These are phyloP conservation scores for Ophiostoma australiae DNA, from an alignment of 2,329 filamentous ascomycete genomes.

Conservation along the genomic window DNA sequence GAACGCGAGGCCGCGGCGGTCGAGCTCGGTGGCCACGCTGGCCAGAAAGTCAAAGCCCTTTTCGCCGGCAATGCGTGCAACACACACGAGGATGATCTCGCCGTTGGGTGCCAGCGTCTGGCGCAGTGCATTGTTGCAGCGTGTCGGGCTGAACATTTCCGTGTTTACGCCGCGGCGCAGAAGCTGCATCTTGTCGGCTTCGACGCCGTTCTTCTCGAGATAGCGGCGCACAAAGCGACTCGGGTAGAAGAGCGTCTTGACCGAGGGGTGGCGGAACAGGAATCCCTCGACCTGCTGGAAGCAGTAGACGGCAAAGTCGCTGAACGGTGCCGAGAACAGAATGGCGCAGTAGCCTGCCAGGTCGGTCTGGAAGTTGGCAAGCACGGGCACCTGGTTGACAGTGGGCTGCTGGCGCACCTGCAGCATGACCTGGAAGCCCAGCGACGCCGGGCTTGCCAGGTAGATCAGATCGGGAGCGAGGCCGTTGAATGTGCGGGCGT, in stretches of 20 bases:
- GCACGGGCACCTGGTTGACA: slow-evolving; percentile 52
- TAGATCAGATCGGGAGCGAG: slow-evolving; percentile 61
- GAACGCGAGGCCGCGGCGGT: slow-evolving; percentile 52
- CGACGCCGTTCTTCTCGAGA: slow-evolving; percentile 53
- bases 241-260: slow-evolving; percentile 65
- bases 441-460: slow-evolving; percentile 62
- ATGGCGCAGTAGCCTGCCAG: slow-evolving; percentile 64
- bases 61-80: slow-evolving; percentile 63
- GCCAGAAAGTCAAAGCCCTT: slow-evolving; percentile 67
- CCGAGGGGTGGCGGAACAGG: slow-evolving; percentile 56
- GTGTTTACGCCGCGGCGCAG: slow-evolving; percentile 63
- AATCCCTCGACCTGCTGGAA: slow-evolving; percentile 61
- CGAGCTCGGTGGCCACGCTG: slow-evolving; percentile 50
- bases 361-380: slow-evolving; percentile 70
- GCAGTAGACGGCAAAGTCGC: slow-evolving; percentile 56
- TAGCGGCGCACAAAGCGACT: slow-evolving; percentile 59
- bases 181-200: slow-evolving; percentile 52
- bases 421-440: slow-evolving; percentile 67
- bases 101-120: slow-evolving; percentile 53
- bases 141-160: slow-evolving; percentile 52
- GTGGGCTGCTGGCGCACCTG: slow-evolving; percentile 57
- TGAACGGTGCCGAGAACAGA: slow-evolving; percentile 60
- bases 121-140: slow-evolving; percentile 49
- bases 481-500: slow-evolving; percentile 53
- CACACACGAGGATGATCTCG: slow-evolving; percentile 61